Evolutionary conservation across 768 basidiomycete species (phyloP).

Genomic region (Lactarius tabidus): DNA sequence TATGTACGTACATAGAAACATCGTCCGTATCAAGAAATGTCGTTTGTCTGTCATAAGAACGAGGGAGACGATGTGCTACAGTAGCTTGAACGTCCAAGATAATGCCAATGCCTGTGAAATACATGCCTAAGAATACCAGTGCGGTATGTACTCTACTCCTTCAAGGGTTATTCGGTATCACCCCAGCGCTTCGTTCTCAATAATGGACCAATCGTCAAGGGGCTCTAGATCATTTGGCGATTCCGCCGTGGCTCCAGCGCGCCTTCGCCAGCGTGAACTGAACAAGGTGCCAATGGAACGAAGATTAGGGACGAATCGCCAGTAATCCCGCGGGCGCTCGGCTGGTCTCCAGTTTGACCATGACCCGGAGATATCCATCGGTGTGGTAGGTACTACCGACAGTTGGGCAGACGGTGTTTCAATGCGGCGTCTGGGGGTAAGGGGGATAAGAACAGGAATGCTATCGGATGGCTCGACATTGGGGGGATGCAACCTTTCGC

Average conservation of each 20-base stretch:
- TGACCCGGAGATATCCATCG: background rate
- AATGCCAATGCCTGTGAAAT: background rate
- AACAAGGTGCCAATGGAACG: background rate
- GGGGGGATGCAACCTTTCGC: background rate
- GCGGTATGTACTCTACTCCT: background rate
- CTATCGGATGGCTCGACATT: background rate
- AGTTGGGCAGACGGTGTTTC: background rate
- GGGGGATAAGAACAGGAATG: background rate
- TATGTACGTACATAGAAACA: too few species aligned
- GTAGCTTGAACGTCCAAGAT: background rate
- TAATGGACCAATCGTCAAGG: background rate
- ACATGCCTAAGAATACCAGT: too few species aligned
- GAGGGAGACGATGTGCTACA: too few species aligned
- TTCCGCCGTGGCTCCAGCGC: background rate
- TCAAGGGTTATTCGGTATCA: background rate
- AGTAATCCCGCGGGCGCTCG: background rate
- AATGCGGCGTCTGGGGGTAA: fast-evolving
- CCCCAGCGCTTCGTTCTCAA: background rate
- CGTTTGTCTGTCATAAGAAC: too few species aligned
- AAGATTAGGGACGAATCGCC: background rate
- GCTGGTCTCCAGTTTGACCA: background rate
- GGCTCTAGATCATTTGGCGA: background rate
- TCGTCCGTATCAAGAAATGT: too few species aligned
- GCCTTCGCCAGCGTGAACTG: background rate
- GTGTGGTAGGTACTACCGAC: background rate